Conservation (phyloP, 129 eudicot species). For the Apium graveolens region DNA sequence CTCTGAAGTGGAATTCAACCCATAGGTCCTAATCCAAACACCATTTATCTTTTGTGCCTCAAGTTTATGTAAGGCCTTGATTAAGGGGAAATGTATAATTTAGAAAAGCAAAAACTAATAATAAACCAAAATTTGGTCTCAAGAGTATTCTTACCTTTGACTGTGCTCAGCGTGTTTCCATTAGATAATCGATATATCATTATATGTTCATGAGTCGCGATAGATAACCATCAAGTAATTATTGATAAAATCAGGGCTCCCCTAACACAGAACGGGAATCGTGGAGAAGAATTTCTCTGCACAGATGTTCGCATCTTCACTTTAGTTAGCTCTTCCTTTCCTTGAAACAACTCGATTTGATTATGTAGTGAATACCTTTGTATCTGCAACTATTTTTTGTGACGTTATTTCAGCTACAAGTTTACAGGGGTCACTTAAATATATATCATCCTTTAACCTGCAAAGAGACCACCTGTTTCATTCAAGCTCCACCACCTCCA, state of each 20-base stretch:
- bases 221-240: constrained; percentile 78
- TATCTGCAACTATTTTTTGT: constrained; percentile 30
- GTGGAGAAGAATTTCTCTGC: constrained; percentile 48
- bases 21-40: constrained; percentile 91
- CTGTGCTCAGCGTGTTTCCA: constrained; percentile 52
- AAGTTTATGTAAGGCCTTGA: constrained; percentile 52
- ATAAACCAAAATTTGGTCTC: background rate
- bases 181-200: constrained; percentile 50
- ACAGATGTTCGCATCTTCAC: constrained; percentile 40
- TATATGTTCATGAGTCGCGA: constrained; percentile 72
- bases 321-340: constrained; percentile 55
- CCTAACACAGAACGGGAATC: constrained; percentile 74
- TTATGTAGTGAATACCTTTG: constrained; percentile 68
- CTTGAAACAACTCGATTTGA: constrained; percentile 85
- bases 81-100: background rate
- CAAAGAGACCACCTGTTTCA: constrained; percentile 86
- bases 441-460: constrained; percentile 24
- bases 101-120: background rate
- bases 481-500: constrained; percentile 93
- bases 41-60: constrained; percentile 75
- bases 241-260: constrained; percentile 92
- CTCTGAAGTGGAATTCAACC: constrained; percentile 97
- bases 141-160: constrained; percentile 34
- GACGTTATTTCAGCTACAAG: background rate
- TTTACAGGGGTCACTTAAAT: background rate